Evolutionary conservation across 2,329 filamentous ascomycete genomes (phyloP).

Genomic region (Aspergillus pseudoglaucus): DNA sequence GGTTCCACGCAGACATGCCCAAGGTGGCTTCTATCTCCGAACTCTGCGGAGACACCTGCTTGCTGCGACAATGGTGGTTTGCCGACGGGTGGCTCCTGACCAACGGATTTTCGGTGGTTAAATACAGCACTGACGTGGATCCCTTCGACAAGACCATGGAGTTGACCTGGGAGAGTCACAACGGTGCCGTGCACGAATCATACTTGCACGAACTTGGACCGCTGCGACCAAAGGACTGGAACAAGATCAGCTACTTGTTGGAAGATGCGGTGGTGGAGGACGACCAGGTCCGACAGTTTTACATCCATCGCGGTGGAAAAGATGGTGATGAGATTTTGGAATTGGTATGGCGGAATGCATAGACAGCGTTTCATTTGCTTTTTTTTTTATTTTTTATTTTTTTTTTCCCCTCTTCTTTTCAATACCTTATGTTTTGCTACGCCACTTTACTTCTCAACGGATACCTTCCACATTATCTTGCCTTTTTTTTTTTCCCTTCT

Average conservation of each 20-base stretch:
- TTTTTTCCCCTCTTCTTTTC: neutral
- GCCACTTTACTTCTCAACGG: neutral
- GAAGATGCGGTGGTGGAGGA: conserved; percentile 39
- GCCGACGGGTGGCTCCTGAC: conserved; percentile 45
- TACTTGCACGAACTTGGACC: conserved; percentile 52
- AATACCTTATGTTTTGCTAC: neutral
- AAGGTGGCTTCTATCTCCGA: conserved; percentile 45
- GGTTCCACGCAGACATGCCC: conserved; percentile 42
- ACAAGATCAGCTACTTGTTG: conserved; percentile 50
- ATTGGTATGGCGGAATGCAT: conserved; percentile 27
- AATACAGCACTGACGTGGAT: conserved; percentile 42
- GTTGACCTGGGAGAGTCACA: conserved; percentile 47
- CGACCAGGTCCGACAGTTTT: conserved; percentile 49
- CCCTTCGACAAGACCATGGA: conserved; percentile 44
- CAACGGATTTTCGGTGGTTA: conserved; percentile 54
- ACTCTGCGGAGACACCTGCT: conserved; percentile 52
- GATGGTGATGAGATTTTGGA: conserved; percentile 36
- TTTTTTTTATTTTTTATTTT: neutral
- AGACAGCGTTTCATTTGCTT: neutral
- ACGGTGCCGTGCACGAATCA: conserved; percentile 34
- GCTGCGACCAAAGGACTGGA: conserved; percentile 36
- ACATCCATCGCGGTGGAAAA: conserved; percentile 43
- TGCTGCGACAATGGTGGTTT: conserved; percentile 52
- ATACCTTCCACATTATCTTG: neutral
- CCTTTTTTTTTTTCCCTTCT: neutral